A percentile compares a stretch with the other conserved stretches of the same genome.
Conservation (phyloP, 2,329 filamentous ascomycete species). For the Apiospora saccharicola region DNA sequence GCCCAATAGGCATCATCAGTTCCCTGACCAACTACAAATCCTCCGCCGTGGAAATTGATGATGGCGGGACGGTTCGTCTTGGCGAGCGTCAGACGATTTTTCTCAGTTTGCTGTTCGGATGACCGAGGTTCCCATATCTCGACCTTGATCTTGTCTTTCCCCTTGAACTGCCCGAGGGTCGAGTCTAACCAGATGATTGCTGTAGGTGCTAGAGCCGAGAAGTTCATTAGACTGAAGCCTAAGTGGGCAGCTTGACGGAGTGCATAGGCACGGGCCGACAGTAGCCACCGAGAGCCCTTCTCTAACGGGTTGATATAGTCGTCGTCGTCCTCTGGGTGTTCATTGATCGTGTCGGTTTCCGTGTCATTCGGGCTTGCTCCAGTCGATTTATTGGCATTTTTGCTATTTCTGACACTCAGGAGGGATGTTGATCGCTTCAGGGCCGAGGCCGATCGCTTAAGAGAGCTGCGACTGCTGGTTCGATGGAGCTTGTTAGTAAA, state of each 20-base stretch:
- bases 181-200: slow-evolving; percentile 39
- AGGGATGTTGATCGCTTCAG: slow-evolving; percentile 17
- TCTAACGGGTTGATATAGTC: slow-evolving; percentile 29
- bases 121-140: slow-evolving; percentile 39
- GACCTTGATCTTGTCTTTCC: slow-evolving; percentile 35
- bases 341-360: not conserved
- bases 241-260: slow-evolving; percentile 34
- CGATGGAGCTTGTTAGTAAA: slow-evolving; percentile 2
- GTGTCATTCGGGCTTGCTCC: slow-evolving; percentile 8
- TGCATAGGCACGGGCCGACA: slow-evolving; percentile 36
- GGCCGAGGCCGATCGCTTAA: slow-evolving; percentile 6
- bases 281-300: slow-evolving; percentile 33
- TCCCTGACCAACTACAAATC: slow-evolving; percentile 68
- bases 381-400: not conserved
- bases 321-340: not conserved
- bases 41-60: slow-evolving; percentile 72
- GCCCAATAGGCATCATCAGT: slow-evolving; percentile 70
- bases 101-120: not conserved
- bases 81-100: not conserved
- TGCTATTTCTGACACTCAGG: not conserved
- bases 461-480: slow-evolving; percentile 18
- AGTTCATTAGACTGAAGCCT: slow-evolving; percentile 36
- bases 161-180: slow-evolving; percentile 35
- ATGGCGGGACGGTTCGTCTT: slow-evolving; percentile 54
- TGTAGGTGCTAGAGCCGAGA: slow-evolving; percentile 30